Percentiles rank a stretch among this genome's conserved stretches.
Evolutionary conservation across 179 eudicot genomes (phyloP).

Genomic region (Silene vulgaris): DNA sequence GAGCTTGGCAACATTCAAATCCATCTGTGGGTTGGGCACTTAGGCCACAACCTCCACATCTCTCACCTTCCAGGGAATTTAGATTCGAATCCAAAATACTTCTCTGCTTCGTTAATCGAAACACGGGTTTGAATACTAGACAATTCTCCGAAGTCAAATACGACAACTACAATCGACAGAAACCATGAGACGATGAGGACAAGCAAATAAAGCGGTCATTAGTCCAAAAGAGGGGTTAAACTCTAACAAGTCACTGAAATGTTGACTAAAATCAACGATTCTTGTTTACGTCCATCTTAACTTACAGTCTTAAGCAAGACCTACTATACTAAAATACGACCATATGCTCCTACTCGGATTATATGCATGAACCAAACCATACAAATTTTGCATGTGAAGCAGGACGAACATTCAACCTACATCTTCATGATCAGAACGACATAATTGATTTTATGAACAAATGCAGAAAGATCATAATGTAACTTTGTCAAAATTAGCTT

Average conservation of each 20-base stretch:
- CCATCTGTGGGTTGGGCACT: neutral
- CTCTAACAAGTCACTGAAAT: neutral
- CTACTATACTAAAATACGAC: neutral
- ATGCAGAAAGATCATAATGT: constrained; percentile 11
- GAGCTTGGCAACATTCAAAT: neutral
- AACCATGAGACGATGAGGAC: neutral
- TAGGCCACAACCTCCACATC: no score
- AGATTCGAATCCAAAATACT: neutral
- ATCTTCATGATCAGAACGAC: constrained; percentile 15
- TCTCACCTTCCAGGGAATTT: no score
- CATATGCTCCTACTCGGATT: neutral
- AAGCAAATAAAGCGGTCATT: no score
- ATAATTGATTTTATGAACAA: constrained; percentile 2
- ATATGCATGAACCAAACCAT: constrained; percentile 22
- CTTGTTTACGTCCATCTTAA: neutral
- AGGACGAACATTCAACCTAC: constrained; percentile 18
- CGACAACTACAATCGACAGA: neutral
- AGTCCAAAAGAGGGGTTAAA: no score
- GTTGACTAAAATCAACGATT: no score
- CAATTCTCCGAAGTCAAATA: neutral
- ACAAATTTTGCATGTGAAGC: constrained; percentile 25
- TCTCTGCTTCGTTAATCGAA: no score
- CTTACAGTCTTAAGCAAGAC: neutral
- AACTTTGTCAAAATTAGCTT: constrained; percentile 20
- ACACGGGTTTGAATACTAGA: no score